phyloP scores from a whole-genome alignment of 2,329 filamentous ascomycete genomes.

The Alternaria brassicae region DNA sequence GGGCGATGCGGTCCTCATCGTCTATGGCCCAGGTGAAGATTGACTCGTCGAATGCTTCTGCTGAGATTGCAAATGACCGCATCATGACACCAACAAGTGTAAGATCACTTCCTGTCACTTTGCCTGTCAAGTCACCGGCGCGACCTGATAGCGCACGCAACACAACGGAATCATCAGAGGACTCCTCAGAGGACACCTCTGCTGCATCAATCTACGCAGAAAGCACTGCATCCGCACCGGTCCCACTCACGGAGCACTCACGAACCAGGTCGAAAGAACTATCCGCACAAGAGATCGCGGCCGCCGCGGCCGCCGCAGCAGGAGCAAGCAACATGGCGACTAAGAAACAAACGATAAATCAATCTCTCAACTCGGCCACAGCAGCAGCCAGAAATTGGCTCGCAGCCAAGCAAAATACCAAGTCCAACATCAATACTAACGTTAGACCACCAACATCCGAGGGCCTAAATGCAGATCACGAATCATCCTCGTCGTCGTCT shows the following conservation, averaged over 20 bases:
- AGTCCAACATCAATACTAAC: slow-evolving; percentile 20
- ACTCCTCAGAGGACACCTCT: slow-evolving; percentile 27
- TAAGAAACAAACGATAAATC: slow-evolving; percentile 42
- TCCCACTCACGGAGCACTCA: slow-evolving; percentile 10
- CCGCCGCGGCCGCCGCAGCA: slow-evolving; percentile 30
- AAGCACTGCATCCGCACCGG: slow-evolving; percentile 20
- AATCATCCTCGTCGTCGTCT: slow-evolving; percentile 3
- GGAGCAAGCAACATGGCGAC: slow-evolving; percentile 20
- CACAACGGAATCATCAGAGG: slow-evolving; percentile 18
- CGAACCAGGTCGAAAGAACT: slow-evolving; percentile 28
- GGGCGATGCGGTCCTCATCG: slow-evolving; percentile 66
- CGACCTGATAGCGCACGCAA: slow-evolving; percentile 42
- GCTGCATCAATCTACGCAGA: slow-evolving; percentile 35
- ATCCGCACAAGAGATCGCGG: slow-evolving; percentile 32
- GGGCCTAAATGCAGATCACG: slow-evolving; percentile 15
- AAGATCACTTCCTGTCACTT: slow-evolving; percentile 65
- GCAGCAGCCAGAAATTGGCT: slow-evolving; percentile 68
- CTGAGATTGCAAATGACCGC: slow-evolving; percentile 57
- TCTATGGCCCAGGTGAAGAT: slow-evolving; percentile 71
- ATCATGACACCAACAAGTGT: slow-evolving; percentile 69
- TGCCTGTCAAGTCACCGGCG: slow-evolving; percentile 58
- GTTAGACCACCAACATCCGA: slow-evolving; percentile 20
- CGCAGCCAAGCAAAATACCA: slow-evolving; percentile 53
- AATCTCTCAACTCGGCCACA: slow-evolving; percentile 57
- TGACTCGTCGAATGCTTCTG: slow-evolving; percentile 71